Percentiles rank a stretch among this genome's conserved stretches.
Conservation (phyloP, 768 basidiomycete genomes). For the Xanthoconium purpureum region DNA sequence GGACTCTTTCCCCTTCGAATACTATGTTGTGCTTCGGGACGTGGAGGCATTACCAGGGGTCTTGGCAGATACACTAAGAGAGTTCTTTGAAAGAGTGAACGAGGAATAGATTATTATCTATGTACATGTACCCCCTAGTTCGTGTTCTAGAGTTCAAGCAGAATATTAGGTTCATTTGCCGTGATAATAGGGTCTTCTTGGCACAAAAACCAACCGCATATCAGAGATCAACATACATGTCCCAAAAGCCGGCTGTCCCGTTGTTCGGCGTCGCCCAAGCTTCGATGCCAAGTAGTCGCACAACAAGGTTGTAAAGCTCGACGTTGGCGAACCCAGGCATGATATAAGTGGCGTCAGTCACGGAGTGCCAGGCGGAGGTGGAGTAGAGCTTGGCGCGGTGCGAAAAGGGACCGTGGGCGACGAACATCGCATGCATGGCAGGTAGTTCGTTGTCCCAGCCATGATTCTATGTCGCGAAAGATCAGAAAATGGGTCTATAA, state of each 20-base stretch:
- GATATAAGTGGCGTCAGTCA: constrained; percentile 52
- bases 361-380: constrained; percentile 55
- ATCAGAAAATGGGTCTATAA: neutral
- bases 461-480: constrained; percentile 56
- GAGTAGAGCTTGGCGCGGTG: constrained; percentile 55
- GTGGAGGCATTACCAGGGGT: constrained; percentile 93
- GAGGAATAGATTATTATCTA: constrained; percentile 43
- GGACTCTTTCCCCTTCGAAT: constrained; percentile 97
- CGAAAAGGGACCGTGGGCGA: constrained; percentile 89
- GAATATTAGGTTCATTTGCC: neutral
- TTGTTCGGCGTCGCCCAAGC: constrained; percentile 59
- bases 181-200: neutral
- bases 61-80: constrained; percentile 80
- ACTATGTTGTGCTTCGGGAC: constrained; percentile 88
- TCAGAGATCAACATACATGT: constrained; percentile 52
- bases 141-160: neutral
- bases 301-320: constrained; percentile 80
- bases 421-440: constrained; percentile 87
- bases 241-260: constrained; percentile 83
- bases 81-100: constrained; percentile 85
- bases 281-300: constrained; percentile 68
- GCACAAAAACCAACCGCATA: neutral
- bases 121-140: neutral
- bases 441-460: constrained; percentile 81
- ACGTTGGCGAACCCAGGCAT: constrained; percentile 85